Base-by-base conservation (phyloP, 441 rosid genomes). In the Populus hybrid region DNA sequence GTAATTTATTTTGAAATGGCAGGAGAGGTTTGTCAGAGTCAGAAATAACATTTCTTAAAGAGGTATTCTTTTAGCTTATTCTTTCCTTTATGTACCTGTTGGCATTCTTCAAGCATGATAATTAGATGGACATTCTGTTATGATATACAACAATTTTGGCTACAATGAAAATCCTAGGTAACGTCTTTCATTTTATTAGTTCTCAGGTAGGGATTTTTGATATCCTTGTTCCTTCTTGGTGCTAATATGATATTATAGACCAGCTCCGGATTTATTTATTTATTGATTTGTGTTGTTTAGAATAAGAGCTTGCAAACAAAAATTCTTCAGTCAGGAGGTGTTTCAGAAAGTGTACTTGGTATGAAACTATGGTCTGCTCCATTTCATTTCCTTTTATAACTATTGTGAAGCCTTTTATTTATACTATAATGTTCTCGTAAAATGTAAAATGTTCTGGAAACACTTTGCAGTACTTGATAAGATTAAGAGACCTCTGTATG, bases 1-100 rank as follows among this genome's bases (percentile, higher is more conserved):
- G 9, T 38, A 36, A 36, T 7, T 36, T 38, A 38, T 38, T 38
- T 38, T 38, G 46, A 38, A 79, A 71, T 77, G 69, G 86, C 91
- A 94, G 98, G 97, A 90, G 97, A 87, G 97, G 99, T 70, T 89
- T 95, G 80, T 94, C 98, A 18, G 92, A 88, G 69, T 89, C 94
- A 23, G 98, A 95, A 89, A 86, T 92, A 84, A 81, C 84, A 85
- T 88, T 91, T 77, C 84, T 95, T 70, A 95, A 91, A 85, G 91
- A 94, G 95, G 99, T 92, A 88, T 19, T 36, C 30, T 73, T 65
- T 36, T 10, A 59, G 34, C 21, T 75, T 76, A 32, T 36, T 66
- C 30, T 59, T 67, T 30, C 73, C 73, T 76, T 69, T 42, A 75
- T 50, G 73, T 26, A 46, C 28, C 59, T 38, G 12, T 38, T 38